Conservation (phyloP, 2,329 filamentous ascomycete species). For the Fusarium nygamai region DNA sequence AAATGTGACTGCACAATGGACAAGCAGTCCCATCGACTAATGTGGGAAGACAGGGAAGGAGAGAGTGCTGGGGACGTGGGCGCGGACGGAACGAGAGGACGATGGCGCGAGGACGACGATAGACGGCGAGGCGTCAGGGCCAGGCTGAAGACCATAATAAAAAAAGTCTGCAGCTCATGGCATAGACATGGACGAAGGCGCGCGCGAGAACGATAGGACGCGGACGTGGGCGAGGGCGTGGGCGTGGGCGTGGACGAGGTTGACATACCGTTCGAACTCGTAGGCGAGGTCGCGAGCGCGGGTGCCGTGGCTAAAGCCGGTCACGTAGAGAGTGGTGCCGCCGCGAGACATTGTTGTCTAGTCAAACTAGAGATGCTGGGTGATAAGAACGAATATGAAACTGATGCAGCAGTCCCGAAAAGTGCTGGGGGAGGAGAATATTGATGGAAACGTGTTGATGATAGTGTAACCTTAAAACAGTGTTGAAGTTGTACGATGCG, state of each 20-base stretch:
- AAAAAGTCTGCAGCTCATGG: slow-evolving; percentile 28
- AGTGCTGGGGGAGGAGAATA: slow-evolving; percentile 23
- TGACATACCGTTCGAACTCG: slow-evolving; percentile 99
- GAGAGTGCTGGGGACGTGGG: slow-evolving; percentile 40
- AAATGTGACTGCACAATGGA: slow-evolving; percentile 43
- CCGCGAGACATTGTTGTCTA: slow-evolving; percentile 81
- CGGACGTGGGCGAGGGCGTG: slow-evolving; percentile 52
- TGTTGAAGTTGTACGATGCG: slow-evolving; percentile 31
- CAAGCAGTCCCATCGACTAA: slow-evolving; percentile 43
- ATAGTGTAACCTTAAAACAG: slow-evolving; percentile 27
- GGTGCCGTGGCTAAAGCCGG: slow-evolving; percentile 98
- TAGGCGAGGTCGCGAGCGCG: slow-evolving; percentile 99
- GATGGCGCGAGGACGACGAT: slow-evolving; percentile 45
- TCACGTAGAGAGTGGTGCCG: slow-evolving; percentile 96
- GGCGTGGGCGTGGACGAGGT: slow-evolving; percentile 56
- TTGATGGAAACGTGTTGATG: slow-evolving; percentile 35
- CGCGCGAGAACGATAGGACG: slow-evolving; percentile 48
- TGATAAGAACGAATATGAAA: slow-evolving; percentile 20
- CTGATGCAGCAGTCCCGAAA: slow-evolving; percentile 42
- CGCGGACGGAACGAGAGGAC: slow-evolving; percentile 43
- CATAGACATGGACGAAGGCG: slow-evolving; percentile 40
- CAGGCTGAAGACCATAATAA: slow-evolving; percentile 38
- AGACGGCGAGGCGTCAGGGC: slow-evolving; percentile 41
- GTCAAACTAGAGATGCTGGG: slow-evolving; percentile 6
- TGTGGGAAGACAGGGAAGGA: slow-evolving; percentile 35